phyloP scores from a whole-genome alignment of 2,329 filamentous ascomycete genomes.

The Pseudogymnoascus sp. region DNA sequence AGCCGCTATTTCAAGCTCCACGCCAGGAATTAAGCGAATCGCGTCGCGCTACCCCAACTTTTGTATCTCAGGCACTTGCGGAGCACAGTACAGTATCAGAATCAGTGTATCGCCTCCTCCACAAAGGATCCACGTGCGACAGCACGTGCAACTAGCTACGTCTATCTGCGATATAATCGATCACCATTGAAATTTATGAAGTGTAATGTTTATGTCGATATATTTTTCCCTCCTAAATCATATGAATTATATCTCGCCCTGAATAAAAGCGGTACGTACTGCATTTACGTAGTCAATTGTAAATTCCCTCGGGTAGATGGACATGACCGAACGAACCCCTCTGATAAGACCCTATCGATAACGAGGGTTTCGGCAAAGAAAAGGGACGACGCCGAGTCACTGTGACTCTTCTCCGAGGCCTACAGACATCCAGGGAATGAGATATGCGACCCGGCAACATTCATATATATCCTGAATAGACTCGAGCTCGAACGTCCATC shows the following conservation, averaged over 20 bases:
- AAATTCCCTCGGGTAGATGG: constrained; percentile 2
- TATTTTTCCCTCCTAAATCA: background rate
- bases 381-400: constrained; percentile 7
- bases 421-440: background rate
- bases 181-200: background rate
- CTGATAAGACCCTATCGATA: constrained; percentile 7
- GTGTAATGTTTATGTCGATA: background rate
- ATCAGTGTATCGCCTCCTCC: background rate
- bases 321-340: background rate
- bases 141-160: background rate
- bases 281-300: background rate
- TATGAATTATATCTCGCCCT: background rate
- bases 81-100: background rate
- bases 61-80: background rate
- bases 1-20: background rate
- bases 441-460: background rate
- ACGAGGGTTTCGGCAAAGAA: constrained; percentile 6
- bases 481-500: constrained; percentile 4
- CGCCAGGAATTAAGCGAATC: background rate
- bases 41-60: constrained; percentile 1
- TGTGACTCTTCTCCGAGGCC: background rate
- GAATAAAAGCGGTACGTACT: background rate
- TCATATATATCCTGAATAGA: constrained; percentile 3
- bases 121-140: background rate
- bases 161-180: background rate